Conservation (phyloP, 1,284 basidiomycete genomes). For the Farysia itapuensis region DNA sequence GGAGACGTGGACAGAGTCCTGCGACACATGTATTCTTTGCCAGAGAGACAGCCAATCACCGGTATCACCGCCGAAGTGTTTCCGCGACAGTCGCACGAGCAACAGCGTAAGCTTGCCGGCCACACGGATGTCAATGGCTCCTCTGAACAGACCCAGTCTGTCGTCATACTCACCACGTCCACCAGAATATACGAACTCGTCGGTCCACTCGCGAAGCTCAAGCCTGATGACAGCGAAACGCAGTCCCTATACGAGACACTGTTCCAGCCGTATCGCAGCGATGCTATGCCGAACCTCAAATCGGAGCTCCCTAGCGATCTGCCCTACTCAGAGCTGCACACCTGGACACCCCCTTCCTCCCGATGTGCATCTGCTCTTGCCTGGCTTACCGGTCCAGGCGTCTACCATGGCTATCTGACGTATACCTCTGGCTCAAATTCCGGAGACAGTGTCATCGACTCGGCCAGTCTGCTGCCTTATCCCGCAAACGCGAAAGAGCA, state of each 20-base stretch:
- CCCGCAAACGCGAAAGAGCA: conserved; percentile 14
- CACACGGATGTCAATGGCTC: conserved; percentile 1
- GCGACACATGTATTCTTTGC: conserved; percentile 43
- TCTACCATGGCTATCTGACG: conserved; percentile 46
- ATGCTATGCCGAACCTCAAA: conserved; percentile 46
- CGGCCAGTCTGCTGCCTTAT: conserved; percentile 64
- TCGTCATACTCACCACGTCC: conserved; percentile 79
- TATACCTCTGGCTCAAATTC: conserved; percentile 59
- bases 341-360: conserved; percentile 52
- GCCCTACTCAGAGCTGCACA: conserved; percentile 60
- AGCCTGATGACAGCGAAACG: conserved; percentile 67
- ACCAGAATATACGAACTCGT: conserved; percentile 89
- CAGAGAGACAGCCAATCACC: conserved; percentile 49
- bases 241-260: conserved; percentile 47
- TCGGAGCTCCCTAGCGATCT: conserved; percentile 57
- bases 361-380: conserved; percentile 10
- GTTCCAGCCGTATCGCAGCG: conserved; percentile 50
- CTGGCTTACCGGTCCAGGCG: conserved; percentile 49
- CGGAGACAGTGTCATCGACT: conserved; percentile 75
- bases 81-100: conserved; percentile 1
- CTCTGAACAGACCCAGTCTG: conserved; percentile 9
- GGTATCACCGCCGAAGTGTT: conserved; percentile 42
- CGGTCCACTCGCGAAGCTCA: conserved; percentile 66
- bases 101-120: background rate
- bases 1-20: conserved; percentile 47